Evolutionary conservation across 805 yeast species (phyloP), one percentile per base, ranked within the genome.

Genomic region (Starmerella tilneyi): DNA sequence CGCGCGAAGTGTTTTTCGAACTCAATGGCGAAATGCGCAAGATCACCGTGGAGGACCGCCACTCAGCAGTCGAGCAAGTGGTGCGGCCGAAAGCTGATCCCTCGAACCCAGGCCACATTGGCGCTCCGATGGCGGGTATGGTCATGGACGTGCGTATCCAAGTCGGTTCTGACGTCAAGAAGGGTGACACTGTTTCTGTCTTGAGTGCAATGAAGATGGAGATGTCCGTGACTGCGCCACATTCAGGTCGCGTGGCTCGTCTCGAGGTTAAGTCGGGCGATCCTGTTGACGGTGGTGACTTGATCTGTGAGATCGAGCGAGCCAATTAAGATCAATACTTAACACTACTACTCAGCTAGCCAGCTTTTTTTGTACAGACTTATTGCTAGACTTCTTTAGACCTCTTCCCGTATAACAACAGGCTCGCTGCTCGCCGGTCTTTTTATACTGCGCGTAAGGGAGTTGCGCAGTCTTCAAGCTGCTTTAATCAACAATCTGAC

Each of bases 121-220:
- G 97, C 57, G 94, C 98, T 5, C 98, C 98, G 67, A 89, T 89
- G 97, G 94, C 97, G 33, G 98, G 98, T 71, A 96, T 88, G 53
- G 84, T 89, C 51, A 84, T 89, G 53, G 98, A 92, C 68, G 83
- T 88, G 44, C 84, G 94, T 62, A 85, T 86, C 52, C 84, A 85
- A 71, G 76, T 77, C 56, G 95, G 94, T 50, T 74, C 79, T 43
- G 81, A 81, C 54, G 94, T 92, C 54, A 85, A 84, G 76, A 89
- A 89, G 76, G 98, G 98, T 55, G 94, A 89, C 63, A 88, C 96
- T 27, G 65, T 89, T 53, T 94, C 94, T 50, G 94, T 89, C 21
- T 74, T 89, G 62, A 78, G 89, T 63, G 98, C 98, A 53, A 89
- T 89, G 98, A 89, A 89, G 77, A 89, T 89, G 98, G 98, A 92